phyloP scores from a whole-genome alignment of 129 eudicot species.

The Artemisia annua region DNA sequence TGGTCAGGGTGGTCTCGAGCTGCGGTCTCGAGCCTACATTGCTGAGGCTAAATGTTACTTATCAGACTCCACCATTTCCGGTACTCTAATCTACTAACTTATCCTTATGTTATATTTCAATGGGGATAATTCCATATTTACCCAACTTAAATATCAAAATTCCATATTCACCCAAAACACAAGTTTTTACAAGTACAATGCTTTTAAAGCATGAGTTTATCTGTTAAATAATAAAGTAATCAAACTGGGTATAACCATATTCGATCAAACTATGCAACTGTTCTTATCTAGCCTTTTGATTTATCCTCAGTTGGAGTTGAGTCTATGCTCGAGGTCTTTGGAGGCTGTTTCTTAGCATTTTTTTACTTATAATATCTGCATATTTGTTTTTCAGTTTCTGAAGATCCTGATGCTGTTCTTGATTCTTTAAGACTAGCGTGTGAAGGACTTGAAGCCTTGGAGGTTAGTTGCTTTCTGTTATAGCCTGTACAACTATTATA shows the following conservation, averaged over 20 bases:
- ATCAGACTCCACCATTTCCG: conserved; percentile 71
- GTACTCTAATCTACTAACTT: conserved; percentile 29
- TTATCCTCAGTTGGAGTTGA: background rate
- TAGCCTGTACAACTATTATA: background rate
- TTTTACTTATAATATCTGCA: background rate
- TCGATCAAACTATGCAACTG: background rate
- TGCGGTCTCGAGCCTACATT: conserved; percentile 78
- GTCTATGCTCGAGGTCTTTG: background rate
- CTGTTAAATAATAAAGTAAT: background rate
- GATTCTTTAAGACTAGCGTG: conserved; percentile 79
- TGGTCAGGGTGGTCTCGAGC: conserved; percentile 98
- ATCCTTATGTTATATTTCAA: background rate
- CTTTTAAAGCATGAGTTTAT: no score
- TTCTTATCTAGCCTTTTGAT: background rate
- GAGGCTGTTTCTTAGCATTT: background rate
- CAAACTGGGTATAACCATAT: background rate
- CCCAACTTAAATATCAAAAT: no score
- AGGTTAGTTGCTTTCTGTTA: conserved; percentile 54
- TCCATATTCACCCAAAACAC: no score
- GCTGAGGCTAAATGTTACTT: conserved; percentile 89
- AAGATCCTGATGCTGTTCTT: conserved; percentile 68
- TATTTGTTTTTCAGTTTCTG: conserved; percentile 46
- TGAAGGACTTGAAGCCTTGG: conserved; percentile 82
- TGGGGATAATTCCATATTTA: no score
- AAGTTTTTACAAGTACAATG: no score